Percentiles rank a stretch among this genome's conserved stretches.
Conservation (phyloP, 2,329 filamentous ascomycete genomes). For the Pseudocercospora fijiensis region DNA sequence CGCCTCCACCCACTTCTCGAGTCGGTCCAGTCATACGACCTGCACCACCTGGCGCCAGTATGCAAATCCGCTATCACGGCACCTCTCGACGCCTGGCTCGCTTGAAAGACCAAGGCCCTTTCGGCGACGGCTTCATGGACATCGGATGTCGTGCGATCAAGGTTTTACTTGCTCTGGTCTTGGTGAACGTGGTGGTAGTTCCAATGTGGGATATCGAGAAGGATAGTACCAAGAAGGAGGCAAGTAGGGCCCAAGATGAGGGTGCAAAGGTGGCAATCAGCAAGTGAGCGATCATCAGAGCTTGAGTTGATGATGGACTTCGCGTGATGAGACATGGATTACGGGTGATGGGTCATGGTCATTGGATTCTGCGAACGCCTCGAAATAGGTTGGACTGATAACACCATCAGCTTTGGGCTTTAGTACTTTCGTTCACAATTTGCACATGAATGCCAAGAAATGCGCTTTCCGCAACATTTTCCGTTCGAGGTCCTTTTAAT, state of each 20-base stretch:
- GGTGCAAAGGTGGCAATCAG: neutral
- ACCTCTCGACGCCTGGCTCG: neutral
- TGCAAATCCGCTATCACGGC: neutral
- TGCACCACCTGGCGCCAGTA: neutral
- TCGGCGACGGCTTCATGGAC: neutral
- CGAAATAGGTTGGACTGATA: too few relatives aligned
- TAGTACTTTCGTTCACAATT: too few relatives aligned
- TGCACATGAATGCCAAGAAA: too few relatives aligned
- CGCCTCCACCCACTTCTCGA: neutral
- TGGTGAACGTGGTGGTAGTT: neutral
- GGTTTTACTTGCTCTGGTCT: neutral
- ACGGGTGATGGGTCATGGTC: too few relatives aligned
- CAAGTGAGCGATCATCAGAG: neutral
- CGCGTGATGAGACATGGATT: too few relatives aligned
- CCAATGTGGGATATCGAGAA: neutral
- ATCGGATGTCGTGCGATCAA: neutral
- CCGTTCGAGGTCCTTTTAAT: too few relatives aligned
- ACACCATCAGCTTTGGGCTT: too few relatives aligned
- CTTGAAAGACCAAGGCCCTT: neutral
- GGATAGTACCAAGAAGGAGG: neutral
- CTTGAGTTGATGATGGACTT: neutral
- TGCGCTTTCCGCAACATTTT: too few relatives aligned
- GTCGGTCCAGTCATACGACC: neutral
- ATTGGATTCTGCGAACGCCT: too few relatives aligned
- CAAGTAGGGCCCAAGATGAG: neutral